Percentiles rank a stretch among this genome's conserved stretches.
Evolutionary conservation across 2,329 filamentous ascomycete genomes (phyloP).

Genomic region (Nemania sp.): DNA sequence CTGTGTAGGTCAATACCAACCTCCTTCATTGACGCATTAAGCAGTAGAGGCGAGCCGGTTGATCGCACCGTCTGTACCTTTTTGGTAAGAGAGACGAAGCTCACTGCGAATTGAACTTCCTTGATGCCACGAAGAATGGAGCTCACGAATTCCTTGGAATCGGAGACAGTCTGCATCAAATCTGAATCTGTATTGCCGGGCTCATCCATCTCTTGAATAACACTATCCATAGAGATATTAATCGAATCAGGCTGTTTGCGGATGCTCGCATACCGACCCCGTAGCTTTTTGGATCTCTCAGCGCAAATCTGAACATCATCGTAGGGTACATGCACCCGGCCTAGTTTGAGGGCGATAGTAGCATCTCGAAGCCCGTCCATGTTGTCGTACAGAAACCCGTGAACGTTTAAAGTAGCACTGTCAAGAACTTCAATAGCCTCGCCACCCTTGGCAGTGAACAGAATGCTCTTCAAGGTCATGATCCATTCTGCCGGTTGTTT

Average conservation of each 20-base stretch:
- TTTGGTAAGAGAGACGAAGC: constrained; percentile 88
- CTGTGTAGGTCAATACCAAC: constrained; percentile 92
- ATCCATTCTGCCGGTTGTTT: constrained; percentile 94
- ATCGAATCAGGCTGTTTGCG: constrained; percentile 59
- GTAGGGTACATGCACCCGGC: constrained; percentile 88
- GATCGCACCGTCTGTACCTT: constrained; percentile 77
- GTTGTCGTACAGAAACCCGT: constrained; percentile 88
- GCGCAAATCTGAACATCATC: constrained; percentile 81
- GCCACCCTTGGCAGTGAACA: constrained; percentile 86
- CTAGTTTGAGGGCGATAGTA: constrained; percentile 89
- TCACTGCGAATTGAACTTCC: constrained; percentile 94
- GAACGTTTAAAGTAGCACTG: constrained; percentile 87
- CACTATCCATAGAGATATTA: constrained; percentile 75
- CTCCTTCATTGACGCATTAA: constrained; percentile 96
- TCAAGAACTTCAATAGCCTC: constrained; percentile 92
- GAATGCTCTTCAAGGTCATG: constrained; percentile 82
- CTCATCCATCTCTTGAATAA: constrained; percentile 79
- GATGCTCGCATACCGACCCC: constrained; percentile 52
- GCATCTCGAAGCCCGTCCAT: constrained; percentile 90
- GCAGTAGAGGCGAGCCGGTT: constrained; percentile 76
- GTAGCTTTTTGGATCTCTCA: constrained; percentile 64
- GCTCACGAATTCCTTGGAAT: constrained; percentile 91
- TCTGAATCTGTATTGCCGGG: constrained; percentile 74
- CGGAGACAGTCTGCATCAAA: constrained; percentile 85
- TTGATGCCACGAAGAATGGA: constrained; percentile 93